These are phyloP conservation scores for Aspergillus conjunctus DNA, from an alignment of 495 filamentous ascomycete species.

Conservation along the genomic window DNA sequence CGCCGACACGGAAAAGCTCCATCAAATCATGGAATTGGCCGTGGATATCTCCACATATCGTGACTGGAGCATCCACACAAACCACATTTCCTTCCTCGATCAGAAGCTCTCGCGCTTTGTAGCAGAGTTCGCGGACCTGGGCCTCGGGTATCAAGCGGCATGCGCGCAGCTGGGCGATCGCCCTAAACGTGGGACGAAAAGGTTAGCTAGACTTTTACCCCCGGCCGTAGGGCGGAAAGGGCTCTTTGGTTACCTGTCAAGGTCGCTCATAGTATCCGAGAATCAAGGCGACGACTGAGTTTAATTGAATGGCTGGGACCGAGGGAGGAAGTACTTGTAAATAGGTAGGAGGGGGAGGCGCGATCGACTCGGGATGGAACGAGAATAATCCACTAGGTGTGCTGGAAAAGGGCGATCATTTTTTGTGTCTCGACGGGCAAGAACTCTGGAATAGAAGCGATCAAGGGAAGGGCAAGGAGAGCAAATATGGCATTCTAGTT, in stretches of 20 bases:
- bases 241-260: constrained; percentile 65
- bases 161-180: constrained; percentile 89
- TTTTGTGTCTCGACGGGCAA: constrained; percentile 19
- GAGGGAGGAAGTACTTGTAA: constrained; percentile 11
- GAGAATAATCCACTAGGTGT: constrained; percentile 26
- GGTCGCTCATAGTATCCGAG: constrained; percentile 72
- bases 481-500: neutral
- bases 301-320: constrained; percentile 16
- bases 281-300: constrained; percentile 7
- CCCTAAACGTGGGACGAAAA: constrained; percentile 54
- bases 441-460: constrained; percentile 2
- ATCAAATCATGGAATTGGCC: constrained; percentile 98
- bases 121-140: constrained; percentile 93
- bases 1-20: constrained; percentile 96
- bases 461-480: neutral
- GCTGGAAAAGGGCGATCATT: constrained; percentile 27
- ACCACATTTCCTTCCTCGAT: constrained; percentile 99
- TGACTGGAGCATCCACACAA: constrained; percentile 92
- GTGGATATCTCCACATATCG: constrained; percentile 98
- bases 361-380: constrained; percentile 7
- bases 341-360: constrained; percentile 14
- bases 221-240: neutral
- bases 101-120: constrained; percentile 94
- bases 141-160: constrained; percentile 95
- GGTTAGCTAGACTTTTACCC: constrained; percentile 17